Conservation (phyloP, 306 rosid genomes). For the Luffa acutangula region DNA sequence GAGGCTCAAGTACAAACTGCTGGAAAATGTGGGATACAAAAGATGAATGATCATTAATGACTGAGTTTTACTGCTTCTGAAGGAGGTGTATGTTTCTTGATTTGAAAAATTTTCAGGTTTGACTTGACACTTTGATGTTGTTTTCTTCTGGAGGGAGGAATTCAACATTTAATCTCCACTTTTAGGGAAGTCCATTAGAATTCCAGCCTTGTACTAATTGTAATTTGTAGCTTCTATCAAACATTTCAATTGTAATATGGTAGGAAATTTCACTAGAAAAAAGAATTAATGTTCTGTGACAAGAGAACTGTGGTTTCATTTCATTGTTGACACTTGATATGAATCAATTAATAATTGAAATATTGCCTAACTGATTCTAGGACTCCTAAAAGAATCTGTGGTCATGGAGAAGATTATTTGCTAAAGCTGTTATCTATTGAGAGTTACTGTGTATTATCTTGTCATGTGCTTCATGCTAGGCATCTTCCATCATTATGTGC, state of each 20-base stretch:
- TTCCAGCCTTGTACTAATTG: neutral
- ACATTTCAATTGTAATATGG: neutral
- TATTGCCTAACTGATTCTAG: neutral
- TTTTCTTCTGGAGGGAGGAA: neutral
- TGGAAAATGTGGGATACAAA: neutral
- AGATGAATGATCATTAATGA: neutral
- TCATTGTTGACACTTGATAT: neutral
- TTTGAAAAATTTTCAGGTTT: neutral
- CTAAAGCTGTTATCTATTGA: neutral
- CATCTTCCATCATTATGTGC: conserved; percentile 15
- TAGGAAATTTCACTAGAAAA: neutral
- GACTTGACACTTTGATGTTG: neutral
- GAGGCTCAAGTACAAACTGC: neutral
- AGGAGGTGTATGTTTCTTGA: neutral
- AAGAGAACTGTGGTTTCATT: neutral
- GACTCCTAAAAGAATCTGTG: conserved; percentile 4
- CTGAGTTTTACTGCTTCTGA: neutral
- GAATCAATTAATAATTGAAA: neutral
- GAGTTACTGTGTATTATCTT: neutral
- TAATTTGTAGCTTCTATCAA: neutral
- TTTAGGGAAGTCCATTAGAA: neutral
- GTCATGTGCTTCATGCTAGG: neutral
- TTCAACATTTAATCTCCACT: neutral
- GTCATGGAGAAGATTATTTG: neutral
- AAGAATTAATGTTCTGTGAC: neutral